These are phyloP conservation scores for Ustilago shanxiensis DNA, from an alignment of 1,284 basidiomycete genomes.

Conservation along the genomic window DNA sequence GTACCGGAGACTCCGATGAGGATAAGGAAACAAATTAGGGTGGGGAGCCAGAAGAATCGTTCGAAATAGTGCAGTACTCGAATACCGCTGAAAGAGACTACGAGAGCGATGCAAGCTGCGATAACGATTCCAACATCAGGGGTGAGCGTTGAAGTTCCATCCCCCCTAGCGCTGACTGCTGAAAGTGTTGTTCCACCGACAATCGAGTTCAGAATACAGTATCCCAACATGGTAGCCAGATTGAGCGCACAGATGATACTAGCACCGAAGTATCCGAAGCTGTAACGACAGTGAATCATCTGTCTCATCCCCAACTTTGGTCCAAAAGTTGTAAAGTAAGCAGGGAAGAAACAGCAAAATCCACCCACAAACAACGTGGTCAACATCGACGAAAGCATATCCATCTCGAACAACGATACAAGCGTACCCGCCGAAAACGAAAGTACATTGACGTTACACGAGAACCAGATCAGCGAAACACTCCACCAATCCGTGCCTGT, in stretches of 20 bases:
- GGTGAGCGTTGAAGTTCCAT: conserved; percentile 57
- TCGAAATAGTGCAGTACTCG: conserved; percentile 79
- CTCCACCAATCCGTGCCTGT: conserved; percentile 72
- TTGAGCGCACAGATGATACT: conserved; percentile 74
- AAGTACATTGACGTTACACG: conserved; percentile 64
- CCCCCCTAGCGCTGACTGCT: conserved; percentile 67
- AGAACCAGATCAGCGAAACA: conserved; percentile 63
- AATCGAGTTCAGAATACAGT: conserved; percentile 76
- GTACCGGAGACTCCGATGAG: conserved; percentile 74
- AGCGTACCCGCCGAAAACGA: conserved; percentile 77
- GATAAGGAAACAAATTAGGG: conserved; percentile 78
- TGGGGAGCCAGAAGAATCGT: conserved; percentile 81
- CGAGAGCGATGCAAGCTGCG: conserved; percentile 80
- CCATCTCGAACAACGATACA: conserved; percentile 74
- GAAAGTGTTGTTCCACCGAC: conserved; percentile 71
- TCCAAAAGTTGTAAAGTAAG: conserved; percentile 72
- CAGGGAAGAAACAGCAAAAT: conserved; percentile 66
- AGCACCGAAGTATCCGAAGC: conserved; percentile 76
- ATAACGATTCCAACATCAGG: conserved; percentile 85
- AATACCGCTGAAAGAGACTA: conserved; percentile 84
- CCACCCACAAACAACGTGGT: conserved; percentile 70
- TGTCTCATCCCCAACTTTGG: conserved; percentile 77
- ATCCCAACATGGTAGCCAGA: conserved; percentile 57
- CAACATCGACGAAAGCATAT: conserved; percentile 72
- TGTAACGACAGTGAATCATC: conserved; percentile 74